A percentile compares a stretch with the other conserved stretches of the same genome.
Evolutionary conservation across 1,284 basidiomycete genomes (phyloP).

Genomic region (Cryptococcus hybrid): DNA sequence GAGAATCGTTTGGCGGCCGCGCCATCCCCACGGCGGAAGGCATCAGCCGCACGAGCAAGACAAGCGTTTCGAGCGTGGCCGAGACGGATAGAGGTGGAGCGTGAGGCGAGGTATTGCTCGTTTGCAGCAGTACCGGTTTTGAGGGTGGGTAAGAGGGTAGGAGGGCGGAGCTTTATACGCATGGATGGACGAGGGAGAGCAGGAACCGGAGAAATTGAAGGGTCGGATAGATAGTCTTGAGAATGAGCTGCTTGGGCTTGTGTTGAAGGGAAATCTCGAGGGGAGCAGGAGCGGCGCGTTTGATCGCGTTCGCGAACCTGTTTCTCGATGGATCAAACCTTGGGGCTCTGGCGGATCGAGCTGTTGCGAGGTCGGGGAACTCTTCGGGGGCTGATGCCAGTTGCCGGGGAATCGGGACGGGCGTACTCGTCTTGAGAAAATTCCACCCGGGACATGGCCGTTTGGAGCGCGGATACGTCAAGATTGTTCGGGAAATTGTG

Average conservation of each 20-base stretch:
- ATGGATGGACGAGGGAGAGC: constrained; percentile 73
- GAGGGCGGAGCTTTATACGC: constrained; percentile 75
- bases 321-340: constrained; percentile 71
- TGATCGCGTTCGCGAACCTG: constrained; percentile 64
- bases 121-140: constrained; percentile 76
- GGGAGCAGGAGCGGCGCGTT: constrained; percentile 34
- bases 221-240: constrained; percentile 53
- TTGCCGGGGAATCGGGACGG: constrained; percentile 45
- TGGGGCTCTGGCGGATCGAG: constrained; percentile 41
- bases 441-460: constrained; percentile 68
- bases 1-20: constrained; percentile 92
- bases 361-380: constrained; percentile 66
- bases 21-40: constrained; percentile 90
- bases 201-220: constrained; percentile 48
- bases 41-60: constrained; percentile 91
- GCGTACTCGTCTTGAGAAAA: constrained; percentile 54
- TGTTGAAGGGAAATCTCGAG: constrained; percentile 2
- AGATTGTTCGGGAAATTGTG: constrained; percentile 73
- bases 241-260: constrained; percentile 14
- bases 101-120: constrained; percentile 80
- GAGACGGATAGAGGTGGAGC: constrained; percentile 79
- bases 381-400: constrained; percentile 61
- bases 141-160: constrained; percentile 82
- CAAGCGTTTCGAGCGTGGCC: constrained; percentile 92
- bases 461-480: constrained; percentile 52